Evolutionary conservation across 306 rosid species (phyloP), one percentile per base, ranked within the genome.

Genomic region (Citrullus amarus): DNA sequence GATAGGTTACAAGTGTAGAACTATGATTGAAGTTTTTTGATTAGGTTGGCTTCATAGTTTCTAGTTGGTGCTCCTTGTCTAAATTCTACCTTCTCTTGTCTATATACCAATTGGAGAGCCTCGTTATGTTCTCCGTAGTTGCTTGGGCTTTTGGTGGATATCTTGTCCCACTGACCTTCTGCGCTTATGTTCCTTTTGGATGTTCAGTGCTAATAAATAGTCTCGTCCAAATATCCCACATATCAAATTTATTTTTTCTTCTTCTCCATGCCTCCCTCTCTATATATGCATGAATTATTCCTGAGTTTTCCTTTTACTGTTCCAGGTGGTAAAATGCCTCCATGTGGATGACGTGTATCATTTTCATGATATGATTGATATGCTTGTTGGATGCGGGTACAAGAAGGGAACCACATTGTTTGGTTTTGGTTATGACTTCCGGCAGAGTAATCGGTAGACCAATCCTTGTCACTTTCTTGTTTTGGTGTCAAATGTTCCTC

Each of bases 361-460:
- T 80, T 94, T 90, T 78, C 98, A 94, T 87, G 93, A 85, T 78
- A 88, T 94, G 93, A 94, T 94, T 77, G 92, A 89, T 41, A 89
- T 90, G 96, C 97, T 94, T 61, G 85, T 94, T 62, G 85, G 50
- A 51, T 92, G 97, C 61, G 97, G 98, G 13, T 90, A 89, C 78
- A 84, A 89, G 83, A 92, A 94, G 81, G 98, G 98, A 71, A 87
- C 96, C 80, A 94, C 98, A 43, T 87, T 92, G 86, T 94, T 92
- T 86, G 98, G 98, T 69, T 94, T 81, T 70, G 98, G 98, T 79
- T 94, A 94, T 78, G 98, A 94, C 83, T 92, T 94, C 87, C 82
- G 97, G 80, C 98, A 94, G 86, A 94, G 98, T 88, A 90, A 86
- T 81, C 86, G 98, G 98, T 94, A 85, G 66, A 59, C 18, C 63